Evolutionary conservation across 441 rosid genomes (phyloP).

Genomic region (Oxalis stricta): DNA sequence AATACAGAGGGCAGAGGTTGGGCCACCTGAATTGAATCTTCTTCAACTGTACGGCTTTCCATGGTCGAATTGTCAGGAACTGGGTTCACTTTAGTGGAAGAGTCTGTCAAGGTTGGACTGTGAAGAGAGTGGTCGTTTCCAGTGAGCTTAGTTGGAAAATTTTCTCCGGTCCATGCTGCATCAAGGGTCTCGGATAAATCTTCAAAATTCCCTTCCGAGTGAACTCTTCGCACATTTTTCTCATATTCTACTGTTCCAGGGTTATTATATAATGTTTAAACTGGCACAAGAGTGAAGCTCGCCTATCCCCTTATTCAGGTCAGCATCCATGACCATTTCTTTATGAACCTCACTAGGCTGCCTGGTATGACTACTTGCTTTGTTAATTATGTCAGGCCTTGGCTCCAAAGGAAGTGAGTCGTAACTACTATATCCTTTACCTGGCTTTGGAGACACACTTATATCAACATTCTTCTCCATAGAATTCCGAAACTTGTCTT

Average conservation of each 20-base stretch:
- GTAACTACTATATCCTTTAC: constrained; percentile 20
- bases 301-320: constrained; percentile 25
- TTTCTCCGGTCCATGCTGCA: constrained; percentile 71
- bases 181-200: constrained; percentile 57
- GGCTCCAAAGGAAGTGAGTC: constrained; percentile 22
- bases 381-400: constrained; percentile 22
- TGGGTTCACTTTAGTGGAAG: constrained; percentile 13
- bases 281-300: constrained; percentile 18
- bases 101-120: constrained; percentile 13
- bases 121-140: constrained; percentile 23
- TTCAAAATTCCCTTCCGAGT: constrained; percentile 49
- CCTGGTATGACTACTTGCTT: constrained; percentile 13
- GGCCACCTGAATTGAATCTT: constrained; percentile 15
- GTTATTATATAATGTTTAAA: constrained; percentile 21
- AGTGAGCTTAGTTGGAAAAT: constrained; percentile 20
- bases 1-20: constrained; percentile 13
- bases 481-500: constrained; percentile 24
- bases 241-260: constrained; percentile 27
- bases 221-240: constrained; percentile 26
- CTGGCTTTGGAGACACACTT: constrained; percentile 17
- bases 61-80: constrained; percentile 8
- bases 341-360: constrained; percentile 18
- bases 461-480: constrained; percentile 25
- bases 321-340: constrained; percentile 16
- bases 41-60: constrained; percentile 9